Base-by-base conservation (phyloP, 352 stramenopile species). In the Achlya hypogyna region DNA sequence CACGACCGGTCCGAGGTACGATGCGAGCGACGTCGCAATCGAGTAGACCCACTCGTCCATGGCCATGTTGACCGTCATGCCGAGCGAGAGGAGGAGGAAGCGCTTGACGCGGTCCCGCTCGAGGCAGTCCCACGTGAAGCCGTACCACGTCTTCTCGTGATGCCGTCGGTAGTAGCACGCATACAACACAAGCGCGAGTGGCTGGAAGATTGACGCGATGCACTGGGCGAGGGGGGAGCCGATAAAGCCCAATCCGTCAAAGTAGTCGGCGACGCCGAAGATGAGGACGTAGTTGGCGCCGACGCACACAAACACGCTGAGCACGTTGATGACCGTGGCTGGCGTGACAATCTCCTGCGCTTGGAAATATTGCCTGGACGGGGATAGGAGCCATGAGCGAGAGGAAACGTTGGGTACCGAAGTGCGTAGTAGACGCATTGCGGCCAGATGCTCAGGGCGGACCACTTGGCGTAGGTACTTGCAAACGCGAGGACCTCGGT, bases 1-100 rank as follows among this genome's bases (percentile, higher is more conserved):
- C 35, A 88, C 79, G 52, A 77, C 71, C 2, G 85, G 72, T 0
- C 82, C 82, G 25, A 91, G 74, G 29, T 65, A 81, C 20, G 77
- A 82, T 18, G 85, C 85, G 22, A 93, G 67, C n/a, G 78, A 84
- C 27, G 80, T 86, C 28, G 90, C 77, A 5, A 78, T 78, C 58
- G 88, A 90, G 69, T 91, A 91, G 52, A 91, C 79, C 82, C 81
- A 90, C 60, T 91, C 81, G 62, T 89, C 81, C 45, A 93, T 71
- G 40, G 77, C 79, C 23, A 89, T 74, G 66, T 93, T 91, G 31
- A 89, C 63, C 35, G 84, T 90, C 81, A 93, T 90, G 28, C 79
- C 81, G 4, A 85, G 62, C 22, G 84, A 89, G 14, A 93, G 71
- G 40, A 72, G 78, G 5, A 78, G 66, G 52, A 93, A 91, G 4